Conservation (phyloP, 148 eudicot genomes). For the Diospyros kaki region DNA sequence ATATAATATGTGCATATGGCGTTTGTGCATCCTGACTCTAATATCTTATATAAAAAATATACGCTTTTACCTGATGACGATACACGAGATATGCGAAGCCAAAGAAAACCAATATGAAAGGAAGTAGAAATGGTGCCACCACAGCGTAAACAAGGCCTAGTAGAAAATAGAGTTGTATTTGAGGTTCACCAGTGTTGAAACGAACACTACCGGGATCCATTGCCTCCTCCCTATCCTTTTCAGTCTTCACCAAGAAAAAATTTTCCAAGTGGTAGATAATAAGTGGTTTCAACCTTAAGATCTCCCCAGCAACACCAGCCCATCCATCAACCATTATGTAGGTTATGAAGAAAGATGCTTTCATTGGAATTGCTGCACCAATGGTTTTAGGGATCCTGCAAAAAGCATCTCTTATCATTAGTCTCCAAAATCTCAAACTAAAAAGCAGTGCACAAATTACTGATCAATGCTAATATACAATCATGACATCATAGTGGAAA, state of each 20-base stretch:
- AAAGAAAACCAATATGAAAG: conserved; percentile 75
- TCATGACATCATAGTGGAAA: not conserved
- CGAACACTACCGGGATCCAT: conserved; percentile 68
- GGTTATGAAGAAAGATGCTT: conserved; percentile 12
- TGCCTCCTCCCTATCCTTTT: conserved; percentile 14
- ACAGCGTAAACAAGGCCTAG: too few relatives aligned
- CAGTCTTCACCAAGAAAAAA: not conserved
- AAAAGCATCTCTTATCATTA: not conserved
- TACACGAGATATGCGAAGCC: conserved; percentile 56
- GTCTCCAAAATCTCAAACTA: conserved; percentile 1
- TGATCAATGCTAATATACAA: not conserved
- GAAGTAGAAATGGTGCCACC: conserved; percentile 30
- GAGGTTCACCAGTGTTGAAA: conserved; percentile 38
- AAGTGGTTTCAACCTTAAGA: conserved; percentile 30
- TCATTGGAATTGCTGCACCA: conserved; percentile 29
- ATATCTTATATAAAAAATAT: not conserved
- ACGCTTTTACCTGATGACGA: conserved; percentile 63
- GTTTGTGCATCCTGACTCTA: not conserved
- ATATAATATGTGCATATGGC: not conserved
- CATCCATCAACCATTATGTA: too few relatives aligned
- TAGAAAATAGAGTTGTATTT: conserved; percentile 56
- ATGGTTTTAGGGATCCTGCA: conserved; percentile 58
- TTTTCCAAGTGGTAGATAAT: conserved; percentile 76
- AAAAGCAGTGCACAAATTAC: not conserved
- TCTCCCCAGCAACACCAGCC: too few relatives aligned